phyloP scores from a whole-genome alignment of 2,329 filamentous ascomycete genomes.

The Phyllosticta citriasiana region DNA sequence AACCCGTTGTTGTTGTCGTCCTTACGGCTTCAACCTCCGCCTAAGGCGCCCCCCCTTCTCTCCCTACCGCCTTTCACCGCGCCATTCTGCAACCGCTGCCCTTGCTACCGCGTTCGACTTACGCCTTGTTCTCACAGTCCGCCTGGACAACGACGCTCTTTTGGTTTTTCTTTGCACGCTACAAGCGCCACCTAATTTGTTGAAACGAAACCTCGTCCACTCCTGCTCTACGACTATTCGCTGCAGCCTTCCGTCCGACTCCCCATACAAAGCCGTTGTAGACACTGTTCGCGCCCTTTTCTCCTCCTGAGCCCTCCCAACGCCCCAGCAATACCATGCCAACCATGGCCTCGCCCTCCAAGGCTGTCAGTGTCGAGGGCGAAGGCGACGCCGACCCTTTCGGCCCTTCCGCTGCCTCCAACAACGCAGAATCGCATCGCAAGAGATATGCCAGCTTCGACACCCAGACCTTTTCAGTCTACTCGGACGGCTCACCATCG shows the following conservation, averaged over 20 bases:
- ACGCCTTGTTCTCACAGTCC: background rate
- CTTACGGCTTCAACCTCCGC: background rate
- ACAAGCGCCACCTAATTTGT: conserved; percentile 6
- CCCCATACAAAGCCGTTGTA: background rate
- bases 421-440: conserved; percentile 26
- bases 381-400: conserved; percentile 36
- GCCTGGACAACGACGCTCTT: conserved; percentile 6
- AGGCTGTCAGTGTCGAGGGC: conserved; percentile 31
- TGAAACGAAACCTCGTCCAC: conserved; percentile 4
- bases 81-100: background rate
- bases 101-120: conserved; percentile 1
- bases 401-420: conserved; percentile 21
- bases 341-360: conserved; percentile 29
- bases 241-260: conserved; percentile 2
- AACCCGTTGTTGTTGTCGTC: background rate
- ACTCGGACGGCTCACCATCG: conserved; percentile 65
- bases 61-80: background rate
- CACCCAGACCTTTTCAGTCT: conserved; percentile 65
- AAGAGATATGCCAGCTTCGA: conserved; percentile 80
- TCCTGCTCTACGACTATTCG: background rate
- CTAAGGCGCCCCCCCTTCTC: background rate
- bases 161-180: conserved; percentile 2
- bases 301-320: background rate
- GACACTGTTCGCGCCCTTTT: background rate
- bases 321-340: conserved; percentile 25